Evolutionary conservation across 352 stramenopile species (phyloP).

Genomic region (Hyphochytrium catenoides): DNA sequence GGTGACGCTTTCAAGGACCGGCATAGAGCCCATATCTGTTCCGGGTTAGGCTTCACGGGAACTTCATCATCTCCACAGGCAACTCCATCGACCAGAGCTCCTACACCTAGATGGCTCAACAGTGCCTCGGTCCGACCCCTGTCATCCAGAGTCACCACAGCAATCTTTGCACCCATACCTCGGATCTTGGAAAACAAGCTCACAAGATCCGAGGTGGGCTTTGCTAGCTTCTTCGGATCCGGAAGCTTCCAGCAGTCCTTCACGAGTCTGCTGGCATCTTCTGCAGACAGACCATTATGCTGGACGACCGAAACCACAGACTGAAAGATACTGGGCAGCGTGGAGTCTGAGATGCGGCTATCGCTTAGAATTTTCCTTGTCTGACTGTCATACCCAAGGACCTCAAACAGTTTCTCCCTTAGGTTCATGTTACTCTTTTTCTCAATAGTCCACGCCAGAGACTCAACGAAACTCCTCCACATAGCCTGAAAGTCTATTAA

Average conservation of each 20-base stretch:
- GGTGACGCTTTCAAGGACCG: not conserved
- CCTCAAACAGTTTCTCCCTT: slow-evolving; percentile 51
- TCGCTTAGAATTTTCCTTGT: slow-evolving; percentile 47
- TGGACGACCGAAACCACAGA: slow-evolving; percentile 41
- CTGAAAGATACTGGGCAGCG: slow-evolving; percentile 58
- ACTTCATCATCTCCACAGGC: slow-evolving; percentile 51
- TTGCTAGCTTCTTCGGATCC: slow-evolving; percentile 35
- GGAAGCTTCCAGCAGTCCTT: slow-evolving; percentile 53
- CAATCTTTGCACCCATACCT: slow-evolving; percentile 61
- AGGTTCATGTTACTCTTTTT: slow-evolving; percentile 46
- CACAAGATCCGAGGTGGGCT: slow-evolving; percentile 33
- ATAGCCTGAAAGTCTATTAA: slow-evolving; percentile 71
- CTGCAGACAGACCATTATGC: slow-evolving; percentile 30
- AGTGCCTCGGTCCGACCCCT: slow-evolving; percentile 41
- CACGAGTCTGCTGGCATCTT: slow-evolving; percentile 31
- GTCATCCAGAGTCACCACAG: slow-evolving; percentile 59
- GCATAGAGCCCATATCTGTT: slow-evolving; percentile 14
- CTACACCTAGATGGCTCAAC: slow-evolving; percentile 35
- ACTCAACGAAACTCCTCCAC: slow-evolving; percentile 62
- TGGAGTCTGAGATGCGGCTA: slow-evolving; percentile 45
- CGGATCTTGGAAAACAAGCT: slow-evolving; percentile 54
- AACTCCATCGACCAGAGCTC: slow-evolving; percentile 41
- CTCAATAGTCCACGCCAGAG: slow-evolving; percentile 50
- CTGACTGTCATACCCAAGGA: slow-evolving; percentile 65
- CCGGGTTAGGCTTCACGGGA: slow-evolving; percentile 41